phyloP scores from a whole-genome alignment of 2,329 filamentous ascomycete genomes.

The Leptographium galeiforme region DNA sequence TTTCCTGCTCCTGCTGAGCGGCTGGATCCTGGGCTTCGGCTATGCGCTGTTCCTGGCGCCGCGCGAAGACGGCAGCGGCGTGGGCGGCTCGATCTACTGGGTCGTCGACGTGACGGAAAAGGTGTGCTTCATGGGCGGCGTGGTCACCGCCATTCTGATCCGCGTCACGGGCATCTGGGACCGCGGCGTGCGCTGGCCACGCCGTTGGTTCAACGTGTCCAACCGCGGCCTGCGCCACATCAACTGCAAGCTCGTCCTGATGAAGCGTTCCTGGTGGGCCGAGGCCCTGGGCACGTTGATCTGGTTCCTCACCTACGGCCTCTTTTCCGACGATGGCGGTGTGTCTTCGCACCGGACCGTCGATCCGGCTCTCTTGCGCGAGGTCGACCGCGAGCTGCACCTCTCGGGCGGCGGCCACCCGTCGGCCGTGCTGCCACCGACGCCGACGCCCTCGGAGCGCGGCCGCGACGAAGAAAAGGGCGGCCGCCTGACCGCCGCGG shows the following conservation, averaged over 20 bases:
- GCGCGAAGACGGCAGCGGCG: slow-evolving; percentile 82
- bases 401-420: slow-evolving; percentile 28
- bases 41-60: slow-evolving; percentile 91
- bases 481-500: neutral
- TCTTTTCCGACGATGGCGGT: slow-evolving; percentile 53
- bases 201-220: slow-evolving; percentile 77
- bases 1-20: slow-evolving; percentile 64
- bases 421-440: slow-evolving; percentile 3
- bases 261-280: slow-evolving; percentile 68
- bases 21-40: slow-evolving; percentile 75
- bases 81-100: slow-evolving; percentile 94
- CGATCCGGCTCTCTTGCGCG: slow-evolving; percentile 47
- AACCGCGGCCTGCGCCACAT: slow-evolving; percentile 84
- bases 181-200: slow-evolving; percentile 83
- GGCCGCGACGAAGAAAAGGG: slow-evolving; percentile 9
- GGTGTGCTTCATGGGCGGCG: slow-evolving; percentile 79
- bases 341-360: slow-evolving; percentile 61
- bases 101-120: slow-evolving; percentile 82
- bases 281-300: slow-evolving; percentile 60
- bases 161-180: slow-evolving; percentile 98
- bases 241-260: slow-evolving; percentile 92
- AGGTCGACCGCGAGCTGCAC: slow-evolving; percentile 46
- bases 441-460: neutral
- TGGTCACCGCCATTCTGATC: slow-evolving; percentile 74
- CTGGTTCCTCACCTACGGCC: slow-evolving; percentile 66